Base-by-base conservation (phyloP, 257 asterid genomes). In the Penstemon eatonii region DNA sequence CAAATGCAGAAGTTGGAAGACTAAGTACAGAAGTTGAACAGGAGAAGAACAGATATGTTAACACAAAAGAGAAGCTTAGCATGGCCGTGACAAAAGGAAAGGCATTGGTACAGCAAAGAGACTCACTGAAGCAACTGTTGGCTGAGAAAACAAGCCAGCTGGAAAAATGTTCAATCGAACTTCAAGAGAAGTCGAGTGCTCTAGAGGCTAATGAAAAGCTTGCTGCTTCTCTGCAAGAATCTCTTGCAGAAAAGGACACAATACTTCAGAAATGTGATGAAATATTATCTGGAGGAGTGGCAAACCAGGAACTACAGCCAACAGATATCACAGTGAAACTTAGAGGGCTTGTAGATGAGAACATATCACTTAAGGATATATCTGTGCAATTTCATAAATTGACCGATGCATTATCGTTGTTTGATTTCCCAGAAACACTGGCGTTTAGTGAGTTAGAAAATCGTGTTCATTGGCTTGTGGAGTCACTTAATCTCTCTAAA, bases 51-150 rank as follows among this genome's bases (percentile, higher is more conserved):
- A 83, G 83, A 81, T 84, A 74, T 80, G 87, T 88, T 60, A 94
- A 83, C 75, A 83, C 96, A 61, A 94, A 94, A 79, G 96, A 94
- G 90, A 94, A 94, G 89, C 96, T 94, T 66, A 84, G 87, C 85
- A 73, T 91, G 96, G 99, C 99, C 2, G 99, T 91, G 83, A 87
- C 96, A 12, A 94, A 88, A 82, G 99, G 99, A 66, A 94, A 94
- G 89, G 96, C 92, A n/a, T 82, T 91, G 82, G 96, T 94, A 68
- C 97, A 94, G 79, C 87, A 94, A 52, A 82, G 99, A 59, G 99
- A 94, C 72, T 83, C 86, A 4, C 80, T 94, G 75, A 94, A 89
- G 81, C 93, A 89, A 76, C 76, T 80, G 46, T 74, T 94, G 79
- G 82, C 90, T 74, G 97, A 94, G 63, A 94, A 89, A 81, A 82